Conservation (phyloP, 208 protist genomes). For the Leishmania gerbilli region DNA sequence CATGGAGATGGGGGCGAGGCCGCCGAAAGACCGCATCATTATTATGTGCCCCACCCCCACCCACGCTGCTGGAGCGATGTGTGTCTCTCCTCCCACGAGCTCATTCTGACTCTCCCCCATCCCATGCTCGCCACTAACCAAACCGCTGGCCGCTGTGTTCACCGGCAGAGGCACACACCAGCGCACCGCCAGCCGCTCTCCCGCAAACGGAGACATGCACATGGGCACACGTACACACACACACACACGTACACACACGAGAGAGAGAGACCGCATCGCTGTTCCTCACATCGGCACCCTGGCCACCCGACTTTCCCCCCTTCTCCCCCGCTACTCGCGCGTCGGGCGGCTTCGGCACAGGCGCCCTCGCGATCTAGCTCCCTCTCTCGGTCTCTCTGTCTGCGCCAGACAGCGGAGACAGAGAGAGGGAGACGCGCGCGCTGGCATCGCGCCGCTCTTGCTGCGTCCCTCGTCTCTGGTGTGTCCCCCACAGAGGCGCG, state of each 20-base stretch:
- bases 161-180: not conserved
- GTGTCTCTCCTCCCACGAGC: not conserved
- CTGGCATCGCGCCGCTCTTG: not conserved
- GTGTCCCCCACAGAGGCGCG: not conserved
- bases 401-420: not conserved
- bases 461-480: not conserved
- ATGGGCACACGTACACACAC: not conserved
- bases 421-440: not conserved
- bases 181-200: not conserved
- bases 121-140: not conserved
- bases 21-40: not conserved
- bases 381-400: no score
- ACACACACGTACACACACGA: no score
- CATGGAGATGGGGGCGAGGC: not conserved
- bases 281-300: not conserved
- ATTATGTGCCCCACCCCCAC: not conserved
- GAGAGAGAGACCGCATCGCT: not conserved
- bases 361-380: not conserved
- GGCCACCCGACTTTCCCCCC: no score
- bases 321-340: not conserved
- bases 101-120: not conserved
- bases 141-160: not conserved
- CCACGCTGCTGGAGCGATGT: no score
- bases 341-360: not conserved
- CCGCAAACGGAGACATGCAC: not conserved